Evolutionary conservation across 805 yeast genomes (phyloP), one percentile per base, ranked within the genome.

Genomic region (Candida silvatica): DNA sequence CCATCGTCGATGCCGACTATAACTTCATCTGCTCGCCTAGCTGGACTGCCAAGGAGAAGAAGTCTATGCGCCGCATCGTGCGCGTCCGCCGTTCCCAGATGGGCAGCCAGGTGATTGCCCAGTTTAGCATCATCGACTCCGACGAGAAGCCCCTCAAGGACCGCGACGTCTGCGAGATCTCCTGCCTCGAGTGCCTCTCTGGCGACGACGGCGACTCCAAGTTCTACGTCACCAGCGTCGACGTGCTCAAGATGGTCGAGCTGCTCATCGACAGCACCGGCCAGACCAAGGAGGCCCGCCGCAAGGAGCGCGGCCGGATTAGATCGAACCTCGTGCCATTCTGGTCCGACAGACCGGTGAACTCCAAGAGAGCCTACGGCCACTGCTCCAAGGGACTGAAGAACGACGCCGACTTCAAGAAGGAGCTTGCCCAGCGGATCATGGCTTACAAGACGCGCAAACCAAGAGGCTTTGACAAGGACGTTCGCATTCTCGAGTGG

Each of bases 401-500:
- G 33, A 43, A 55, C 7, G 49, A 49, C 35, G 39, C 49, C 14
- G 67, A 63, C 42, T 64, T 62, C 45, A 58, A 75, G 40, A 54
- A 63, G 15, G 80, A 75, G 42, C 59, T 77, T 40, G 82, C 82
- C 3, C 72, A 72, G 38, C 61, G 83, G 49, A 76, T 77, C 17
- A 76, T 77, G 80, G 69, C 69, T 15, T 77, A 77, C 49, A 75
- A 71, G 38, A 57, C 63, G 20, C 64, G 81, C 46, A 75, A 74
- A 45, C 84, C 83, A 19, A 61, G 83, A 45, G 81, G 81, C 1
- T 76, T 77, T 53, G 82, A 77, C 48, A 77, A 77, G 54, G 81
- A 75, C 45, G 80, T 77, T 25, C 56, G 82, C 31, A 75, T 77
- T 30, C 52, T 77, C 41, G 63, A 67, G 37, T 77, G 83, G 83